Evolutionary conservation across 257 asterid genomes (phyloP), one percentile per base, ranked within the genome.

Genomic region (Gentiana dahurica): DNA sequence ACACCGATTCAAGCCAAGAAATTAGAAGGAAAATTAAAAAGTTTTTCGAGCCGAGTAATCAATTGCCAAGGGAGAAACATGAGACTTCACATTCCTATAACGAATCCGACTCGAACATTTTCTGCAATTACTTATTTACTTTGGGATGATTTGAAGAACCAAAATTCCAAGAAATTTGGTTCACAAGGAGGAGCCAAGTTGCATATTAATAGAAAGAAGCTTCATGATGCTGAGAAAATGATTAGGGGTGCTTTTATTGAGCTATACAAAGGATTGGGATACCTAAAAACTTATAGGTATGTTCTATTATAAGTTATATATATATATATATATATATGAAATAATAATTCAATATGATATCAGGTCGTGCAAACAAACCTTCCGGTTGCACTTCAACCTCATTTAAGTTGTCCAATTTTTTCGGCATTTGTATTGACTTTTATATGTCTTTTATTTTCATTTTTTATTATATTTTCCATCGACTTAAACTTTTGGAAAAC

Each of bases 141-240:
- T 9, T 76, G 95, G 88, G 96, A 87, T 73, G 98, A 90, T 74
- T 68, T 82, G 70, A 65, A 65, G 34, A 87, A 75, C 56, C 92
- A 80, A 47, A 67, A 93, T 36, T 84, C 95, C 73, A 82, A 68
- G 71, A 90, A 87, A 86, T 68, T 78, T 73, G 85, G 80, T 1
- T 51, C 63, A 4, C 85, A 77, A 1, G 82, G 69, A 36, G 70
- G 66, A 33, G 24, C 24, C 24, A 77, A 74, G 47, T 35, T 90
- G 59, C 94, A 79, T 49, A 75, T 84, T 50, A 84, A 81, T 71
- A 82, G 70, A 70, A 77, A 68, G 36, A 90, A 79, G 72, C 63
- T 90, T 15, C 94, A 73, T 24, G 86, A 80, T 65, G 96, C 98
- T 12, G 96, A 90, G 71, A 87, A 90, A 71, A 90, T 90, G 98